Evolutionary conservation across 1,139 yeast species (phyloP).

Genomic region (Arxiozyma heterogenica): DNA sequence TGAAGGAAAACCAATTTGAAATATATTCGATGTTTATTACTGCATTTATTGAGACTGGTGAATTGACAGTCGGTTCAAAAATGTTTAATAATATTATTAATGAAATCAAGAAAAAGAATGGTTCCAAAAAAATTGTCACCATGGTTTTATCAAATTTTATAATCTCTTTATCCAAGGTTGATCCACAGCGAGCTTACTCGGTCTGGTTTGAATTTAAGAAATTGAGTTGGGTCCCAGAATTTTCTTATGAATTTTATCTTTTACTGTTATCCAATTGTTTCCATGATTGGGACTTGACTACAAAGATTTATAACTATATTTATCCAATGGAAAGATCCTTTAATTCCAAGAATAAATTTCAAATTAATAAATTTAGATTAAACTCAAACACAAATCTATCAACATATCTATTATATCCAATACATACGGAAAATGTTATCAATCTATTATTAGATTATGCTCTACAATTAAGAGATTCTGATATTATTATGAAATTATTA

Average conservation of each 20-base stretch:
- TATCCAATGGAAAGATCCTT: conserved; percentile 24
- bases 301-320: conserved; percentile 31
- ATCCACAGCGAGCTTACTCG: conserved; percentile 29
- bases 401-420: conserved; percentile 22
- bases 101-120: conserved; percentile 29
- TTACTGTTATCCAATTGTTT: conserved; percentile 27
- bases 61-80: conserved; percentile 43
- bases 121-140: conserved; percentile 26
- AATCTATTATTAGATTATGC: conserved; percentile 28
- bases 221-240: conserved; percentile 35
- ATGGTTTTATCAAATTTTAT: conserved; percentile 30
- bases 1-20: conserved; percentile 34
- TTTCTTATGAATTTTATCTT: conserved; percentile 33
- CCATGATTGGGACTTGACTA: conserved; percentile 28
- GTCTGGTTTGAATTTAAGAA: conserved; percentile 31
- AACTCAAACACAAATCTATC: conserved; percentile 11
- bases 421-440: conserved; percentile 18
- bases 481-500: conserved; percentile 30
- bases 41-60: conserved; percentile 43
- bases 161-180: conserved; percentile 29
- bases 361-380: conserved; percentile 5
- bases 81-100: conserved; percentile 41
- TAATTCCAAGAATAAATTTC: neutral
- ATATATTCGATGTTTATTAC: conserved; percentile 46
- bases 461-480: conserved; percentile 28